These are phyloP conservation scores for Salvia hispanica DNA, from an alignment of 257 asterid genomes.

Conservation along the genomic window DNA sequence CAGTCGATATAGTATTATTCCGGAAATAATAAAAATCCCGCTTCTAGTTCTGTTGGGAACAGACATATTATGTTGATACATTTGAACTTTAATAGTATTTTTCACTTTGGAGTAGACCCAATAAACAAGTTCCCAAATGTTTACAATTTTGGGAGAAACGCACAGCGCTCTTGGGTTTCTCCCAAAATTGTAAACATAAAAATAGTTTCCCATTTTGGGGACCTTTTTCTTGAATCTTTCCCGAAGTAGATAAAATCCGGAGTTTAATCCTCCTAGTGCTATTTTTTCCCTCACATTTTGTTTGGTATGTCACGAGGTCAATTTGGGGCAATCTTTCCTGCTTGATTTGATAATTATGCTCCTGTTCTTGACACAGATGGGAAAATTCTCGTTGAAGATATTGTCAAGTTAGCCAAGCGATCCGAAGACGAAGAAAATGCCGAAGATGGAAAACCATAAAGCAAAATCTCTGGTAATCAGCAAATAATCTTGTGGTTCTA, in stretches of 20 bases:
- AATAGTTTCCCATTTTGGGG: no score
- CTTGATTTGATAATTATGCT: conserved; percentile 24
- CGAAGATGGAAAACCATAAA: conserved; percentile 52
- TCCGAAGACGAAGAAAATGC: conserved; percentile 58
- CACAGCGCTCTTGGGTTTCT: no score
- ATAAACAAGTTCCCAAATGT: no score
- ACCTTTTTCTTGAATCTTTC: no score
- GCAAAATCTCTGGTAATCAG: conserved; percentile 8
- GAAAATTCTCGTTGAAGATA: conserved; percentile 88
- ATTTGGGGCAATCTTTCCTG: not conserved
- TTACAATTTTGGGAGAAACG: no score
- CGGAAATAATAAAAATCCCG: not conserved
- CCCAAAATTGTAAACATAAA: no score
- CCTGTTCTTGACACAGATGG: conserved; percentile 60
- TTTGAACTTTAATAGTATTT: not conserved
- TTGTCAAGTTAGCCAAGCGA: conserved; percentile 68
- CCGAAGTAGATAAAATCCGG: no score
- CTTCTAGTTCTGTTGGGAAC: conserved; percentile 14
- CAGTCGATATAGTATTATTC: not conserved
- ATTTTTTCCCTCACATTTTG: conserved; percentile 11
- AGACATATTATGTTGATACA: not conserved
- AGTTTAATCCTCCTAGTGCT: not conserved
- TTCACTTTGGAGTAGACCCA: no score
- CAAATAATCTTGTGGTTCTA: conserved; percentile 13
- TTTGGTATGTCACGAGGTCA: not conserved